Conservation (phyloP, 352 stramenopile species). For the Pythium aphanidermatum region DNA sequence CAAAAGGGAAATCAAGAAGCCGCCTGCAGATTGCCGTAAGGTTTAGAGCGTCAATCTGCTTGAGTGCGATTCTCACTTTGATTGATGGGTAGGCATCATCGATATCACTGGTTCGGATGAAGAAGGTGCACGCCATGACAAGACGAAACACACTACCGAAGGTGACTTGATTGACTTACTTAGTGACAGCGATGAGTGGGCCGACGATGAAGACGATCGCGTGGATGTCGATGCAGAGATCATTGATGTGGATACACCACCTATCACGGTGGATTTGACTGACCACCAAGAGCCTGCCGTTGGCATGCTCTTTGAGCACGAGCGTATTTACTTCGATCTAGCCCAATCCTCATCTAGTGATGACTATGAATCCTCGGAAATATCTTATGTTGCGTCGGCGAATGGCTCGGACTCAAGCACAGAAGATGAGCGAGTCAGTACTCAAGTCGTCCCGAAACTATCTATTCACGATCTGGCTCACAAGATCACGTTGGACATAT, state of each 20-base stretch:
- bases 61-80: too few relatives aligned
- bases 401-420: neutral
- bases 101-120: conserved; percentile 1
- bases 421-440: neutral
- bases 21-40: too few relatives aligned
- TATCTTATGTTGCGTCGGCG: too few relatives aligned
- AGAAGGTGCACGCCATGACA: neutral
- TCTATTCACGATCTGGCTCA: too few relatives aligned
- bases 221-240: neutral
- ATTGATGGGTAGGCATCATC: neutral
- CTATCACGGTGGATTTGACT: neutral
- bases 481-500: conserved; percentile 1
- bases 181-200: conserved; percentile 1
- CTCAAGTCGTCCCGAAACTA: neutral
- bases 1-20: too few relatives aligned
- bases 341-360: conserved; percentile 8
- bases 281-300: neutral
- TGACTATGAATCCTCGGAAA: conserved; percentile 10
- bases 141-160: too few relatives aligned
- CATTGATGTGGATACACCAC: neutral
- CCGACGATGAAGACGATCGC: neutral
- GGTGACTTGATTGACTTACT: conserved; percentile 6
- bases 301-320: conserved; percentile 6
- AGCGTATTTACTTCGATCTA: conserved; percentile 7
- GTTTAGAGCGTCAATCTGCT: too few relatives aligned